Conservation (phyloP, 2,329 filamentous ascomycete genomes). For the Monosporascus sp. region DNA sequence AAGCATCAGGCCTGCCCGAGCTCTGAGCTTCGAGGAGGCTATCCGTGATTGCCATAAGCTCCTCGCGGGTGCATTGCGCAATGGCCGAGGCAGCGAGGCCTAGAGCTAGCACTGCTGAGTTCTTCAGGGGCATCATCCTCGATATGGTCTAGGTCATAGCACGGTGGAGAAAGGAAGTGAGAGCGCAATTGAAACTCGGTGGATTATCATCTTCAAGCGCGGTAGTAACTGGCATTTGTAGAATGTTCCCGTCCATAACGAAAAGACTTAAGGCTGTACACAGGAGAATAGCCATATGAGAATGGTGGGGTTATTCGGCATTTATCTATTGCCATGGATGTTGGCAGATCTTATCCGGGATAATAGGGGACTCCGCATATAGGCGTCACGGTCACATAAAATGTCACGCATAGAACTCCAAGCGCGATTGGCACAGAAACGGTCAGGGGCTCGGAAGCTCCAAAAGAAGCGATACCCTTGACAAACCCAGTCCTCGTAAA, state of each 20-base stretch:
- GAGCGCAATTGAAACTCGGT: not conserved
- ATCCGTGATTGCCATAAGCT: constrained; percentile 18
- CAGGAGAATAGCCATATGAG: not conserved
- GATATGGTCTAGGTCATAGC: not conserved
- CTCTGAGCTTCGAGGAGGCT: constrained; percentile 21
- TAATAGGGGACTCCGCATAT: not conserved
- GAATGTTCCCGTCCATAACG: not conserved
- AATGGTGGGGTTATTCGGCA: not conserved
- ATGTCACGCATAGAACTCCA: not conserved
- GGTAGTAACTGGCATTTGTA: not conserved
- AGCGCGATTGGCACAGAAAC: not conserved
- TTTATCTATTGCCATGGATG: not conserved
- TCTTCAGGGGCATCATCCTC: not conserved
- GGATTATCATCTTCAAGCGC: not conserved
- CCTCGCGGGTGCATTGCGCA: constrained; percentile 19
- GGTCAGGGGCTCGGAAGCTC: not conserved
- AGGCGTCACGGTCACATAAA: not conserved
- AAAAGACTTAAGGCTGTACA: not conserved
- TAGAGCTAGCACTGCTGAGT: constrained; percentile 4
- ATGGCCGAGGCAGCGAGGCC: constrained; percentile 12
- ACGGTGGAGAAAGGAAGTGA: not conserved
- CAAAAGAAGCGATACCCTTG: not conserved
- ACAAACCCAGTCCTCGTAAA: not conserved
- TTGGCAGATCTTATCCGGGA: not conserved
- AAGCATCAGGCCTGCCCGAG: constrained; percentile 10